Evolutionary conservation across 345 rosid species (phyloP).

Genomic region (rapeseed (Brassica napus)): DNA sequence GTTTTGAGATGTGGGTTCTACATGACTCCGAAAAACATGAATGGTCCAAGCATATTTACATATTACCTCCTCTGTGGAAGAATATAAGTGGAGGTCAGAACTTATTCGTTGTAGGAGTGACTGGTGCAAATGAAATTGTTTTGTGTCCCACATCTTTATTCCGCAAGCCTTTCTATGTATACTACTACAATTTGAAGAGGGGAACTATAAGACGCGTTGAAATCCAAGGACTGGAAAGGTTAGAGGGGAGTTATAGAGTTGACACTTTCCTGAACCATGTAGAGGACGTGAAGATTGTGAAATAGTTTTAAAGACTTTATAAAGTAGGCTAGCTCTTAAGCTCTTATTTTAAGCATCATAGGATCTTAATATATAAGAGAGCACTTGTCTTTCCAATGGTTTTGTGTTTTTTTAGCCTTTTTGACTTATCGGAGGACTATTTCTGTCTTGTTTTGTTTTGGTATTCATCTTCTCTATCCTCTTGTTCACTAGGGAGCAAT

Average conservation of each 20-base stretch:
- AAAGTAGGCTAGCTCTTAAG: not conserved
- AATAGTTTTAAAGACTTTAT: not conserved
- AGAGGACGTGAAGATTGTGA: not conserved
- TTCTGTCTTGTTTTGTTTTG: not conserved
- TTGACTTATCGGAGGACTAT: not conserved
- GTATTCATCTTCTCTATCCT: not conserved
- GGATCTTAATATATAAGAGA: not conserved
- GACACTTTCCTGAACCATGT: not conserved
- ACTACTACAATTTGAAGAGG: not conserved
- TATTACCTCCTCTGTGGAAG: not conserved
- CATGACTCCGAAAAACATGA: not conserved
- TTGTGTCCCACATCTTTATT: not conserved
- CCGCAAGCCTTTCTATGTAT: not conserved
- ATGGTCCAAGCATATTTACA: not conserved
- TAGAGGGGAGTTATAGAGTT: not conserved
- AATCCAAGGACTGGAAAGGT: not conserved
- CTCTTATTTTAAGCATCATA: not conserved
- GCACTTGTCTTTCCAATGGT: not conserved
- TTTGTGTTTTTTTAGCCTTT: not conserved
- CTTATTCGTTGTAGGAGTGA: not conserved
- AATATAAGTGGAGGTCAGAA: not conserved
- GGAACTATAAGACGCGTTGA: not conserved
- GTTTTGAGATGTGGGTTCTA: slow-evolving; percentile 7
- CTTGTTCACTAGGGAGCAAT: not conserved
- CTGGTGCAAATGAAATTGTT: not conserved